These are phyloP conservation scores for Lactifluus volemus DNA, from an alignment of 768 basidiomycete genomes.

Conservation along the genomic window DNA sequence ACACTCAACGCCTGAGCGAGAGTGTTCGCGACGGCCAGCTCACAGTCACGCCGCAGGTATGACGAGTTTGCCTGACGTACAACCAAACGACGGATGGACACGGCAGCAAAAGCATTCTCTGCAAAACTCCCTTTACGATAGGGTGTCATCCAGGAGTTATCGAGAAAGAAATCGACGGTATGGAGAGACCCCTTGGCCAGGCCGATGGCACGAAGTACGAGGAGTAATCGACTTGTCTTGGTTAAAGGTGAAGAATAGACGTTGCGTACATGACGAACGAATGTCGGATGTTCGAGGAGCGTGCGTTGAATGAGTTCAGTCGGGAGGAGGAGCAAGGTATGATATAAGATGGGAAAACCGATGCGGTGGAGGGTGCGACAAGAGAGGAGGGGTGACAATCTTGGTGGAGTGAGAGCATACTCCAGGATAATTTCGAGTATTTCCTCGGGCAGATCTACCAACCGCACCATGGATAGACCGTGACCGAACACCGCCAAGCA, in stretches of 20 bases:
- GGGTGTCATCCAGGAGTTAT: not conserved
- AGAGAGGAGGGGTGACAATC: not conserved
- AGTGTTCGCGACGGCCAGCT: not conserved
- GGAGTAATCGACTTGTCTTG: not conserved
- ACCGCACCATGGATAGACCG: not conserved
- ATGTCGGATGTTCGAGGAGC: not conserved
- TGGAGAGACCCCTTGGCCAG: constrained; percentile 7
- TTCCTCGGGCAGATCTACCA: constrained; percentile 11
- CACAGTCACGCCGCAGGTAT: not conserved
- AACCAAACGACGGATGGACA: constrained; percentile 3
- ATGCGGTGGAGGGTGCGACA: constrained; percentile 10
- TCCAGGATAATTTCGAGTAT: constrained; percentile 2
- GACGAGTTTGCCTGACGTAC: not conserved
- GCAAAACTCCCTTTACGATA: not conserved
- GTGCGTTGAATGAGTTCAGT: not conserved
- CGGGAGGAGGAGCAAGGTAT: not conserved
- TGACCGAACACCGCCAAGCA: no score
- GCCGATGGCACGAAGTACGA: constrained; percentile 5
- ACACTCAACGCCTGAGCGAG: constrained; percentile 2
- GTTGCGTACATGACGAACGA: constrained; percentile 6
- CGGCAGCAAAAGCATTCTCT: not conserved
- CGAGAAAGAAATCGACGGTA: constrained; percentile 7
- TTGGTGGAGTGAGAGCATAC: not conserved
- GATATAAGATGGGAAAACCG: constrained; percentile 11
- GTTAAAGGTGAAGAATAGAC: not conserved